Evolutionary conservation across 2,329 filamentous ascomycete genomes (phyloP).

Genomic region (Sordariomycetes sp.): DNA sequence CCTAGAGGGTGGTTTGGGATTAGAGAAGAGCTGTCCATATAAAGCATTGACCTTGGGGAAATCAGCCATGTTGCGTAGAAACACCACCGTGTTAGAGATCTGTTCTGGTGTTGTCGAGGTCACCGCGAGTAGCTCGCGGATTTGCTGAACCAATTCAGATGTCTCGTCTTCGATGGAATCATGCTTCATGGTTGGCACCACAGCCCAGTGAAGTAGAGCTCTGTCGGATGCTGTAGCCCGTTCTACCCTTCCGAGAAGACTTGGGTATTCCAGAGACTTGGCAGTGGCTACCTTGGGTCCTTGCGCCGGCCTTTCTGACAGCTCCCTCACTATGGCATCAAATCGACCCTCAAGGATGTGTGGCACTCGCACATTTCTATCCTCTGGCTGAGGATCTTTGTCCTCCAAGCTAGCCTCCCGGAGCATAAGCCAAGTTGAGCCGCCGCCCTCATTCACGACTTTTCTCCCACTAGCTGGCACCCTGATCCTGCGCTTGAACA

Average conservation of each 20-base stretch:
- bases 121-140: conserved; percentile 29
- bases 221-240: neutral
- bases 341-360: conserved; percentile 58
- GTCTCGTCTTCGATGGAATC: conserved; percentile 37
- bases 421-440: conserved; percentile 65
- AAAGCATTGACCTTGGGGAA: conserved; percentile 67
- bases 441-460: conserved; percentile 61
- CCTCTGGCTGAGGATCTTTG: conserved; percentile 18
- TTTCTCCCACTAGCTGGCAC: conserved; percentile 44
- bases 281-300: neutral
- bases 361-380: conserved; percentile 42
- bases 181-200: conserved; percentile 13
- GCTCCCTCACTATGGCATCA: conserved; percentile 15
- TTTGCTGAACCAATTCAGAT: conserved; percentile 32
- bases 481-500: conserved; percentile 66
- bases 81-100: conserved; percentile 51
- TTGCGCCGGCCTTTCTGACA: neutral
- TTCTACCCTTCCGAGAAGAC: too few species aligned
- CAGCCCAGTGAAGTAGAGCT: conserved; percentile 26
- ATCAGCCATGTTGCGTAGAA: conserved; percentile 71
- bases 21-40: conserved; percentile 66
- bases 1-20: conserved; percentile 75
- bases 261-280: too few species aligned
- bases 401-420: conserved; percentile 42
- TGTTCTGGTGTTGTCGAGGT: conserved; percentile 16